Percentiles rank a stretch among this genome's conserved stretches.
Conservation (phyloP, 2,329 filamentous ascomycete species). For the Alternaria infectoria region DNA sequence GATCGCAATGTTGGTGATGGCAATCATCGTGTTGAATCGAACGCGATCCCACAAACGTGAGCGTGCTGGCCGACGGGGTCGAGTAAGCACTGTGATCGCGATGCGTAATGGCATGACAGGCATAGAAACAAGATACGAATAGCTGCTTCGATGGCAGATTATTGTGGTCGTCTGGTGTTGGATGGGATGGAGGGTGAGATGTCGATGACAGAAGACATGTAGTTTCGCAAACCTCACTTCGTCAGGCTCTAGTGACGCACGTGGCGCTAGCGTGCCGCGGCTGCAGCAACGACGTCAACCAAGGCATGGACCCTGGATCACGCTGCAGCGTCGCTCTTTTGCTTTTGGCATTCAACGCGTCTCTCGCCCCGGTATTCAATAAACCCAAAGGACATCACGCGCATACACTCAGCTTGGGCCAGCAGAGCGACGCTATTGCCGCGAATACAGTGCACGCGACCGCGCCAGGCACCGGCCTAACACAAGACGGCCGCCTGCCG, state of each 20-base stretch:
- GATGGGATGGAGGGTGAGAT: not conserved
- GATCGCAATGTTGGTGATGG: too few relatives aligned
- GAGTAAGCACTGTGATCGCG: not conserved
- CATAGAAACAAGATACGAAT: not conserved
- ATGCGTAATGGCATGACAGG: not conserved
- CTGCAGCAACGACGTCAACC: conserved; percentile 21
- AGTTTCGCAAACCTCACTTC: not conserved
- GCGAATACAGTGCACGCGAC: conserved; percentile 13
- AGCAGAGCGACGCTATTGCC: not conserved
- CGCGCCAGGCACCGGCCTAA: conserved; percentile 5
- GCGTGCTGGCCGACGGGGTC: not conserved
- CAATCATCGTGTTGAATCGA: too few relatives aligned
- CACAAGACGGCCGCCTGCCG: conserved; percentile 1
- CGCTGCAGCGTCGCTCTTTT: not conserved
- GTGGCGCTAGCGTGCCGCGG: conserved; percentile 21
- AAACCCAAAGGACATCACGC: not conserved
- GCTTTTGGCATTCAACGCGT: not conserved
- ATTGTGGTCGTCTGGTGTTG: not conserved
- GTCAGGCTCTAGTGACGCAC: conserved; percentile 9
- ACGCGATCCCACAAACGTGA: not conserved
- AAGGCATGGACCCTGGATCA: not conserved
- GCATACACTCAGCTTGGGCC: not conserved
- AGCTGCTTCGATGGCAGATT: not conserved
- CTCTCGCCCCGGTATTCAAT: not conserved
- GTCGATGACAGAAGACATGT: not conserved